Evolutionary conservation across 2,329 filamentous ascomycete genomes (phyloP), one percentile per base, ranked within the genome.

Genomic region (Scytalidium sp.): DNA sequence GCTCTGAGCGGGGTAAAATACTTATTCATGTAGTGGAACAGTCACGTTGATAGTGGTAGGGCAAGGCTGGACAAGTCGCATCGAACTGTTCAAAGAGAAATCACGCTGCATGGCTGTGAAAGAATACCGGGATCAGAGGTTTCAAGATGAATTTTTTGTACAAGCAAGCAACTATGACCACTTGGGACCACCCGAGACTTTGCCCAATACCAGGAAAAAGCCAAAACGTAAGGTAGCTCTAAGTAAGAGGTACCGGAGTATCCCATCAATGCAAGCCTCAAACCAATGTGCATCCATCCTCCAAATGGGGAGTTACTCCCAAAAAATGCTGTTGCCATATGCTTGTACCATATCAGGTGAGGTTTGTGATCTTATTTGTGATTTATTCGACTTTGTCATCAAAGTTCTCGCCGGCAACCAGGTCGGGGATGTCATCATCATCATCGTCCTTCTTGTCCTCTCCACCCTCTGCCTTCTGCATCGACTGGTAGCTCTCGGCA

Each of bases 401-500:
- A 68, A 99, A 99, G 83, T 90, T 96, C 82, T 96, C 90, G 67
- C 94, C 94, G 69, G 91, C 90, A 56, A 99, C 93, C 61, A 99
- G 81, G 64, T 97, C 92, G 64, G 94, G 94, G 72, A 99, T 99
- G 72, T 97, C 94, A 63, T 96, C 91, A 56, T 94, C 90, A 50
- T 86, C 83, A 50, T 85, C 83, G 64, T 86, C 83, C 73, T 88
- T 85, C 66, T 84, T 88, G 60, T 84, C 86, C 48, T 80, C 85
- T 68, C 88, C 83, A 52, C 79, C 89, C 73, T 90, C 88, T 69
- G 85, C 87, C 87, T 96, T 96, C 79, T 97, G 93, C 84, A 97
- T 85, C 79, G 84, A 94, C 85, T 99, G 94, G 84, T 99, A 99
- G 83, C 88, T 95, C 84, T 99, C 94, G 65, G 94, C 94, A 58